A percentile compares a stretch with the other conserved stretches of the same genome.
Evolutionary conservation across 345 rosid genomes (phyloP).

Genomic region (Adansonia digitata): DNA sequence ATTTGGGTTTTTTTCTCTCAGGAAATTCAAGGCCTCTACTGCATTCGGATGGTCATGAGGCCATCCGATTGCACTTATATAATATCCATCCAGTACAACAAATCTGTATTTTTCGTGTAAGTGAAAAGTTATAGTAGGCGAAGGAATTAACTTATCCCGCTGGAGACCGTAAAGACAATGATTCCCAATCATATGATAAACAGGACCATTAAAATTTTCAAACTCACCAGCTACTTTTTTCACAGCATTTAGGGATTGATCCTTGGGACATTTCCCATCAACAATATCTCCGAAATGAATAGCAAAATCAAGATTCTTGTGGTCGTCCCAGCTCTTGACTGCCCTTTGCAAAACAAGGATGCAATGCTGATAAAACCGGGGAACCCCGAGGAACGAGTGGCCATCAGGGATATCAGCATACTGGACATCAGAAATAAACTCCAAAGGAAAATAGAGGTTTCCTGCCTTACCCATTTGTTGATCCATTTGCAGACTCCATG

Average conservation of each 20-base stretch:
- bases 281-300: constrained; percentile 86
- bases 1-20: constrained; percentile 67
- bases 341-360: constrained; percentile 67
- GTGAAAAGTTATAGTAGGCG: constrained; percentile 83
- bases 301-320: constrained; percentile 51
- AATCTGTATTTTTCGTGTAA: constrained; percentile 57
- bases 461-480: constrained; percentile 25
- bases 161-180: constrained; percentile 93
- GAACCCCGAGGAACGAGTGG: constrained; percentile 65
- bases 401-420: constrained; percentile 93
- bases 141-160: constrained; percentile 61
- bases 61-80: constrained; percentile 87
- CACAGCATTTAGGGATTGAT: constrained; percentile 51
- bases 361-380: constrained; percentile 76
- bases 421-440: constrained; percentile 79
- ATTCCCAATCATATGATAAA: constrained; percentile 86
- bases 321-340: constrained; percentile 61
- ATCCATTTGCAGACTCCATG: constrained; percentile 48
- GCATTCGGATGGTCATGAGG: constrained; percentile 71
- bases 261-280: constrained; percentile 70
- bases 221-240: constrained; percentile 51
- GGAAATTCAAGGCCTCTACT: constrained; percentile 57
- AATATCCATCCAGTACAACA: constrained; percentile 80
- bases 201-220: constrained; percentile 56
- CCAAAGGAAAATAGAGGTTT: constrained; percentile 83